These are phyloP conservation scores for Cicer bijugum DNA, from an alignment of 306 rosid species.

Conservation along the genomic window DNA sequence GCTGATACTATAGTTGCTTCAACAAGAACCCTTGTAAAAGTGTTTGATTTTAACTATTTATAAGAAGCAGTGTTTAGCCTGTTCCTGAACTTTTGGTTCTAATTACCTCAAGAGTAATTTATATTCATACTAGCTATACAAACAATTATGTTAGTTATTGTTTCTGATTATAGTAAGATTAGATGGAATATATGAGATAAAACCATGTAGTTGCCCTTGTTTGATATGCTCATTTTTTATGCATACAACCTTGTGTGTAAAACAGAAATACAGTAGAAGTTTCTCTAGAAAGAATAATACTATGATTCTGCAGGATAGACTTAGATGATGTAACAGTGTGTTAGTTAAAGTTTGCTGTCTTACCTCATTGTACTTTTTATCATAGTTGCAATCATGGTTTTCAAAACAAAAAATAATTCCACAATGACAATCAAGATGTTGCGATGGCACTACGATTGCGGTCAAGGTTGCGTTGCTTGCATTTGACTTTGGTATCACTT, in stretches of 20 bases:
- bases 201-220: neutral
- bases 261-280: neutral
- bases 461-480: neutral
- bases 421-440: neutral
- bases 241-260: neutral
- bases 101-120: neutral
- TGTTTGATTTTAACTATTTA: constrained; percentile 53
- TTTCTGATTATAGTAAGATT: too few relatives aligned
- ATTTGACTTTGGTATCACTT: neutral
- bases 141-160: too few relatives aligned
- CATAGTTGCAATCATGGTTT: neutral
- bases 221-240: constrained; percentile 11
- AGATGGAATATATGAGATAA: neutral
- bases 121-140: neutral
- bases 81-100: constrained; percentile 31
- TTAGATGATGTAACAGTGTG: neutral
- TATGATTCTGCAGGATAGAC: neutral
- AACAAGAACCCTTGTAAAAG: constrained; percentile 55
- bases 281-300: neutral
- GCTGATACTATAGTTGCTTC: constrained; percentile 57
- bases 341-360: neutral
- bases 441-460: neutral
- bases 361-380: neutral
- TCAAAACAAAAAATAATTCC: neutral
- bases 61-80: constrained; percentile 36